These are phyloP conservation scores for Ilyonectria destructans DNA, from an alignment of 2,329 filamentous ascomycete genomes.

Conservation along the genomic window DNA sequence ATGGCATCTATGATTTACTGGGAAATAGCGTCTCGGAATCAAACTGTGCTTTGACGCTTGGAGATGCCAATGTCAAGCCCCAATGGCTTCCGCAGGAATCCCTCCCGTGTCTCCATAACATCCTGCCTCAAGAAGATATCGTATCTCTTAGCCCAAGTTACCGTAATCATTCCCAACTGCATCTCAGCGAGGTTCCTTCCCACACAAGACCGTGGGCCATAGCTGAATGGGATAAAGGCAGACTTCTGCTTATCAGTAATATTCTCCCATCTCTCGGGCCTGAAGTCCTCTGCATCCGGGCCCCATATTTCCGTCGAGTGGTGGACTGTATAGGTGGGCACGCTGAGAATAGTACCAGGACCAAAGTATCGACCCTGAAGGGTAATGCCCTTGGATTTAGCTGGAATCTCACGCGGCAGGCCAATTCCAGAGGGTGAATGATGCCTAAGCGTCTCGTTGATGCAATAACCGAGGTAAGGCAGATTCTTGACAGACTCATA, in stretches of 20 bases:
- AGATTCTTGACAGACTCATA: constrained; percentile 83
- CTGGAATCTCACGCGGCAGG: constrained; percentile 82
- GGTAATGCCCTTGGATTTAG: constrained; percentile 73
- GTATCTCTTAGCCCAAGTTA: constrained; percentile 74
- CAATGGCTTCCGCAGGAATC: constrained; percentile 86
- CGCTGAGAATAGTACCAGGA: constrained; percentile 82
- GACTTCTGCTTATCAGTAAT: constrained; percentile 79
- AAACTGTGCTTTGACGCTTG: constrained; percentile 18
- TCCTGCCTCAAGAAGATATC: constrained; percentile 68
- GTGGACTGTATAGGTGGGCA: constrained; percentile 88
- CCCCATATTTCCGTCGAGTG: constrained; percentile 84
- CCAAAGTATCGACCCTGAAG: constrained; percentile 82
- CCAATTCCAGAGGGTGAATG: constrained; percentile 91
- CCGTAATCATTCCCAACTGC: constrained; percentile 85
- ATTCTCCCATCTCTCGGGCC: constrained; percentile 80
- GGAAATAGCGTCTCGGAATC: too few relatives aligned
- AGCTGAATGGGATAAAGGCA: constrained; percentile 83
- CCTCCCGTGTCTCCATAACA: constrained; percentile 82
- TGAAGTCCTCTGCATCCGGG: constrained; percentile 78
- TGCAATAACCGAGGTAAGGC: constrained; percentile 81
- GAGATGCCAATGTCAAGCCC: constrained; percentile 64
- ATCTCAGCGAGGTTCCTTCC: constrained; percentile 90
- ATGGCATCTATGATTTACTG: too few relatives aligned
- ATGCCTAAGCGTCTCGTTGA: constrained; percentile 88
- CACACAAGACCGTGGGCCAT: constrained; percentile 80